phyloP scores from a whole-genome alignment of 495 filamentous ascomycete genomes.

The Immersiella caudata region DNA sequence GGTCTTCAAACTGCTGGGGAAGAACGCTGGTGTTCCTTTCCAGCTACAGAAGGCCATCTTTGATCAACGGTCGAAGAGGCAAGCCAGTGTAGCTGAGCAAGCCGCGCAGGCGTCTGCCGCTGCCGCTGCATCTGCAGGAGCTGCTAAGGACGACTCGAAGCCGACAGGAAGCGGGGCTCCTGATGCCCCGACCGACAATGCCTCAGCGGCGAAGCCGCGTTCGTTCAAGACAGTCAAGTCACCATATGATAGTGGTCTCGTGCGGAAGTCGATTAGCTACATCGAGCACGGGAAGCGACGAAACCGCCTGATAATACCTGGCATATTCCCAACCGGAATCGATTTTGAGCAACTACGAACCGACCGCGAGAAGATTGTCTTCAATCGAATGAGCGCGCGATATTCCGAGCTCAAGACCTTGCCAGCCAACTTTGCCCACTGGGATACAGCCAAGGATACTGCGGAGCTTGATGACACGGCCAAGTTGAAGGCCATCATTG shows the following conservation, averaged over 20 bases:
- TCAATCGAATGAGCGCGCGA: slow-evolving; percentile 83
- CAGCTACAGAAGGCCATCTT: slow-evolving; percentile 75
- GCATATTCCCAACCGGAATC: slow-evolving; percentile 85
- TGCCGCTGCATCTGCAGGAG: slow-evolving; percentile 52
- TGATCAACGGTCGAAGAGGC: slow-evolving; percentile 65
- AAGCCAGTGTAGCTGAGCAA: slow-evolving; percentile 62
- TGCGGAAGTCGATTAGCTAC: slow-evolving; percentile 68
- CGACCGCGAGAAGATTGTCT: slow-evolving; percentile 82
- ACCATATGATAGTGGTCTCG: slow-evolving; percentile 60
- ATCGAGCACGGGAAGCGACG: slow-evolving; percentile 72
- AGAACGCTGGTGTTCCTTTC: slow-evolving; percentile 76
- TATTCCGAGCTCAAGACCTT: slow-evolving; percentile 80
- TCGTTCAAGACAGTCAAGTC: slow-evolving; percentile 63
- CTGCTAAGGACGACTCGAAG: slow-evolving; percentile 55
- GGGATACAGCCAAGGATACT: slow-evolving; percentile 75
- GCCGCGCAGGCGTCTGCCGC: slow-evolving; percentile 36
- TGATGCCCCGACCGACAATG: slow-evolving; percentile 35
- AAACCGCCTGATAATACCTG: slow-evolving; percentile 76
- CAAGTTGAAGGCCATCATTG: slow-evolving; percentile 88
- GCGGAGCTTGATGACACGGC: slow-evolving; percentile 76
- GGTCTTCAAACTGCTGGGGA: slow-evolving; percentile 80
- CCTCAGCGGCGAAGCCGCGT: slow-evolving; percentile 37
- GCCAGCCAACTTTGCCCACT: slow-evolving; percentile 78
- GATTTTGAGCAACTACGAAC: slow-evolving; percentile 79
- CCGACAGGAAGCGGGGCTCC: slow-evolving; percentile 32